phyloP scores from a whole-genome alignment of 345 rosid species.

The Microthlaspi erraticum region DNA sequence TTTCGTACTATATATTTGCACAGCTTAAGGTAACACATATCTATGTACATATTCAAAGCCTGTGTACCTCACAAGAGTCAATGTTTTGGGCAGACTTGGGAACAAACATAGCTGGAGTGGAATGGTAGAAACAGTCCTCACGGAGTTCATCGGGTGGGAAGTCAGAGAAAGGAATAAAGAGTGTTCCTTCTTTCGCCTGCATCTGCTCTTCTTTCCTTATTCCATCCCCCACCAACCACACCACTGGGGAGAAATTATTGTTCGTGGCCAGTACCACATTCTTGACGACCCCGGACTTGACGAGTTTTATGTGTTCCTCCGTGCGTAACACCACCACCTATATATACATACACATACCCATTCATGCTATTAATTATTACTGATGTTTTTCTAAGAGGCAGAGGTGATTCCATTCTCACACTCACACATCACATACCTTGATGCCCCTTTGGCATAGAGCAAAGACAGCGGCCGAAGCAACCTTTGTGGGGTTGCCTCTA shows the following conservation, averaged over 20 bases:
- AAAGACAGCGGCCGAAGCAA: slow-evolving; percentile 44
- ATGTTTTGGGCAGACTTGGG: slow-evolving; percentile 56
- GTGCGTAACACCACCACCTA: slow-evolving; percentile 13
- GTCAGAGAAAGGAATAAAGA: slow-evolving; percentile 55
- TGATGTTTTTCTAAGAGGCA: neutral
- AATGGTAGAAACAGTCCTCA: slow-evolving; percentile 58
- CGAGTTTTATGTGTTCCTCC: slow-evolving; percentile 10
- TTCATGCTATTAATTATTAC: neutral
- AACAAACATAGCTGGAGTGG: slow-evolving; percentile 55
- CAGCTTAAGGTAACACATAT: neutral
- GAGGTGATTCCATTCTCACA: neutral
- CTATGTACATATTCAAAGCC: neutral
- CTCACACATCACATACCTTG: slow-evolving; percentile 32
- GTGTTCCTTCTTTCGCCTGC: slow-evolving; percentile 54
- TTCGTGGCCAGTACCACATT: slow-evolving; percentile 8
- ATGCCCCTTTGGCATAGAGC: slow-evolving; percentile 48
- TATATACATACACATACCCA: neutral
- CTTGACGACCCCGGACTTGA: slow-evolving; percentile 6
- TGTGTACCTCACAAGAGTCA: slow-evolving; percentile 61
- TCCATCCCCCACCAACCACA: slow-evolving; percentile 65
- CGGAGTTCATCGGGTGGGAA: slow-evolving; percentile 53
- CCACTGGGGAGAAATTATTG: slow-evolving; percentile 11
- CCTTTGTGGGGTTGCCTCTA: slow-evolving; percentile 50
- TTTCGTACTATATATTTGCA: too few species aligned
- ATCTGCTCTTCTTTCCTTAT: slow-evolving; percentile 50